A percentile compares a stretch with the other conserved stretches of the same genome.
These are phyloP conservation scores for Pleurotus cornucopiae DNA, from an alignment of 768 basidiomycete species.

Conservation along the genomic window DNA sequence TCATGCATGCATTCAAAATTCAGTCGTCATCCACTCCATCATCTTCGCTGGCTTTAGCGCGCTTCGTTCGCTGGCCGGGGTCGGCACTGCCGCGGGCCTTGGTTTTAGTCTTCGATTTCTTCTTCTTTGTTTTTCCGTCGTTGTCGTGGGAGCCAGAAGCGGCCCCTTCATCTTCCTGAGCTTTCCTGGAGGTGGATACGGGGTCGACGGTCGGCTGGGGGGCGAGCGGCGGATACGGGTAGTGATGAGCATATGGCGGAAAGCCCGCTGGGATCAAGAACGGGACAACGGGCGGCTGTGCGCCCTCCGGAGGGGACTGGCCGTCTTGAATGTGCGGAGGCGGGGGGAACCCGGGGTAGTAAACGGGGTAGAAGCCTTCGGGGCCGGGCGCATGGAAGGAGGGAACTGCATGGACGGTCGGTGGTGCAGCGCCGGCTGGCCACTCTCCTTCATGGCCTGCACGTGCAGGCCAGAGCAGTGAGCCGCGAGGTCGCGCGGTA, in stretches of 20 bases:
- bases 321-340: background rate
- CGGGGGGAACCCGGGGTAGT: constrained; percentile 1
- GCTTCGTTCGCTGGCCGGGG: too few relatives aligned
- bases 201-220: background rate
- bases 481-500: background rate
- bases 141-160: background rate
- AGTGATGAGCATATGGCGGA: constrained; percentile 2
- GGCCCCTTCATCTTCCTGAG: background rate
- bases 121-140: constrained; percentile 1
- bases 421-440: constrained; percentile 15
- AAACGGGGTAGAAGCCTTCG: constrained; percentile 5
- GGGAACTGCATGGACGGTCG: background rate
- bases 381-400: background rate
- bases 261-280: constrained; percentile 1
- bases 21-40: background rate
- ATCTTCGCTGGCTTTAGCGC: too few relatives aligned
- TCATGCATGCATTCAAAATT: background rate
- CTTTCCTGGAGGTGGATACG: background rate
- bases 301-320: background rate
- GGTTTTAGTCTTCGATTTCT: background rate
- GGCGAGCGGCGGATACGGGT: background rate
- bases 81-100: background rate
- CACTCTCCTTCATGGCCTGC: constrained; percentile 22
- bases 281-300: background rate
- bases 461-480: background rate